Evolutionary conservation across 768 basidiomycete species (phyloP).

Genomic region (Podaxis pistillaris): DNA sequence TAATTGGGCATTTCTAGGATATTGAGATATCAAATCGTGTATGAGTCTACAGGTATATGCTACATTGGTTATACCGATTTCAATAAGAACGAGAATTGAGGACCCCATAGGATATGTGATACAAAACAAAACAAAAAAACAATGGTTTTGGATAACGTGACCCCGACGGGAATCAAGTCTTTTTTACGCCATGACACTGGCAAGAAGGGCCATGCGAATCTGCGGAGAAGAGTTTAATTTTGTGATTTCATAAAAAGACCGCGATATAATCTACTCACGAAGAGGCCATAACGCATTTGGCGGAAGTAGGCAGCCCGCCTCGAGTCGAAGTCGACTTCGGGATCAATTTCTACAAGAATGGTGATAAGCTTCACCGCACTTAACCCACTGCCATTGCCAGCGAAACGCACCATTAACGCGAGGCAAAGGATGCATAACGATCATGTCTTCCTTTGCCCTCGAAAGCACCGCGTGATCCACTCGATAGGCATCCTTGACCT

Average conservation of each 20-base stretch:
- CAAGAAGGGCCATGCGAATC: slow-evolving; percentile 36
- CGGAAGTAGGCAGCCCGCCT: slow-evolving; percentile 96
- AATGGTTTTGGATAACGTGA: neutral
- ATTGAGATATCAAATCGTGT: neutral
- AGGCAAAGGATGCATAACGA: slow-evolving; percentile 99
- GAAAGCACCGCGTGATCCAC: slow-evolving; percentile 93
- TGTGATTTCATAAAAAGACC: neutral
- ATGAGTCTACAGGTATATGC: neutral
- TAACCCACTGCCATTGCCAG: neutral
- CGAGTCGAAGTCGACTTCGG: slow-evolving; percentile 96
- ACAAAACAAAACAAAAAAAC: neutral
- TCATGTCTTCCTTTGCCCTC: slow-evolving; percentile 94
- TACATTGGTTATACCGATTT: neutral
- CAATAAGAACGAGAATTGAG: neutral
- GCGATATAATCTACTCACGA: slow-evolving; percentile 58
- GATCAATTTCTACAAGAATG: slow-evolving; percentile 83
- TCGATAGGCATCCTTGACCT: slow-evolving; percentile 89
- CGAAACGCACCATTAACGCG: slow-evolving; percentile 71
- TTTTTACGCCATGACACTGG: slow-evolving; percentile 30
- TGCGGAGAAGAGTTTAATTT: slow-evolving; percentile 7
- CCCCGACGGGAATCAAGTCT: neutral
- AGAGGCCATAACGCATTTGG: slow-evolving; percentile 97
- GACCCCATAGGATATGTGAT: neutral
- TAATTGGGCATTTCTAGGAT: neutral
- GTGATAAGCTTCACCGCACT: neutral